Percentiles rank a stretch among this genome's conserved stretches.
phyloP scores from a whole-genome alignment of 768 basidiomycete genomes.

The Suillus luteus region DNA sequence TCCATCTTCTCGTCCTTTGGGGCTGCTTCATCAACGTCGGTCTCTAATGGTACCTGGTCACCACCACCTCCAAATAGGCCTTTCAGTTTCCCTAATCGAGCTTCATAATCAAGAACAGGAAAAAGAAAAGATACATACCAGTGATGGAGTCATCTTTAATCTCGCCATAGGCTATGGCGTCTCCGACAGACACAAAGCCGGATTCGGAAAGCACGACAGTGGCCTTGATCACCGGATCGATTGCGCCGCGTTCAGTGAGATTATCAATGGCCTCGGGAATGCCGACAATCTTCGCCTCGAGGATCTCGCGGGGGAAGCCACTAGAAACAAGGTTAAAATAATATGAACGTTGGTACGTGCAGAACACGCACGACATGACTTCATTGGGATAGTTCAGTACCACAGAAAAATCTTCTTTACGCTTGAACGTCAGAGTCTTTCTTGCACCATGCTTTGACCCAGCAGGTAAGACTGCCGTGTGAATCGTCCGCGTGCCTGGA shows the following conservation, averaged over 20 bases:
- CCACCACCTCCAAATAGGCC: slow-evolving; percentile 74
- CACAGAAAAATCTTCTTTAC: slow-evolving; percentile 80
- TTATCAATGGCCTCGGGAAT: slow-evolving; percentile 79
- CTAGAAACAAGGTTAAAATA: slow-evolving; percentile 35
- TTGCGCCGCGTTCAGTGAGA: slow-evolving; percentile 77
- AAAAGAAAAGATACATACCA: slow-evolving; percentile 43
- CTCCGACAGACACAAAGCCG: slow-evolving; percentile 79
- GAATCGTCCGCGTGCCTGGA: slow-evolving; percentile 61
- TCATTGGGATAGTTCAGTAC: slow-evolving; percentile 74
- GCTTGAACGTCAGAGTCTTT: slow-evolving; percentile 86
- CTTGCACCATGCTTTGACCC: slow-evolving; percentile 78
- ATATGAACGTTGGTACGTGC: not conserved
- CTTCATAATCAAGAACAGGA: slow-evolving; percentile 17
- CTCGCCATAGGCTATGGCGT: slow-evolving; percentile 79
- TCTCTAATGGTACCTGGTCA: slow-evolving; percentile 29
- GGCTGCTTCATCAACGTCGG: slow-evolving; percentile 35
- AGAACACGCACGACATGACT: slow-evolving; percentile 55
- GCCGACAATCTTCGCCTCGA: slow-evolving; percentile 71
- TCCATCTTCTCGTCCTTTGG: slow-evolving; percentile 39
- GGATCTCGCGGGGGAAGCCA: slow-evolving; percentile 71
- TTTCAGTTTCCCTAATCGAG: slow-evolving; percentile 73
- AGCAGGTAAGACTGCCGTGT: slow-evolving; percentile 73
- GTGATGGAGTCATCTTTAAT: slow-evolving; percentile 79
- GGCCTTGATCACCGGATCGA: slow-evolving; percentile 85
- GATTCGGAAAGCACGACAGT: slow-evolving; percentile 83